These are phyloP conservation scores for Daldinia sp. DNA, from an alignment of 2,329 filamentous ascomycete genomes.

Conservation along the genomic window DNA sequence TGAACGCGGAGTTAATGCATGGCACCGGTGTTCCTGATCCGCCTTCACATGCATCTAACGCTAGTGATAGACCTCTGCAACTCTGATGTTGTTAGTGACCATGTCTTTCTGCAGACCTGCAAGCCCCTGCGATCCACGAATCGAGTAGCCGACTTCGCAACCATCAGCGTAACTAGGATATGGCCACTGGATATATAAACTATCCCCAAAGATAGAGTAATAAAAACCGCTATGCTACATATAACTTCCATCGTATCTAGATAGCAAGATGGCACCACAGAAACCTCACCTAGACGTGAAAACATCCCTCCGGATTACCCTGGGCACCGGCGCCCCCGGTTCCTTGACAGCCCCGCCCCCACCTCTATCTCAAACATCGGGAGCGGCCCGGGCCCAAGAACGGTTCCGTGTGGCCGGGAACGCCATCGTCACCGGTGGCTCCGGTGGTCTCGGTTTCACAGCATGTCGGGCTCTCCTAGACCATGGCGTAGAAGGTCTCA, in stretches of 20 bases:
- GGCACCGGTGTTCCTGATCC: too few species aligned
- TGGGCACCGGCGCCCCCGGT: conserved; percentile 39
- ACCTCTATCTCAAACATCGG: conserved; percentile 35
- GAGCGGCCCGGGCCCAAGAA: conserved; percentile 38
- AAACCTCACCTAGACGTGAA: conserved; percentile 40
- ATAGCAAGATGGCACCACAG: conserved; percentile 37
- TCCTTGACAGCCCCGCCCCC: conserved; percentile 40
- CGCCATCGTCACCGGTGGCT: conserved; percentile 47
- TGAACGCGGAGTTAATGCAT: too few species aligned
- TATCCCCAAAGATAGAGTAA: not conserved
- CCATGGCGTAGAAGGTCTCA: conserved; percentile 45
- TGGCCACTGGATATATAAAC: not conserved
- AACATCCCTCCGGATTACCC: conserved; percentile 39
- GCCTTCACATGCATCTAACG: too few species aligned
- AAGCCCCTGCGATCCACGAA: conserved; percentile 3
- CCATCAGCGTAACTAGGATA: conserved; percentile 18
- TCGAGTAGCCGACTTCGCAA: conserved; percentile 20
- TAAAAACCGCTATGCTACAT: not conserved
- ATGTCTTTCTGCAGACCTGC: conserved; percentile 6
- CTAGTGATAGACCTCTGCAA: too few species aligned
- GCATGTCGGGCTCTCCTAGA: conserved; percentile 45
- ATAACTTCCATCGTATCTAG: not conserved
- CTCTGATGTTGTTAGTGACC: not conserved
- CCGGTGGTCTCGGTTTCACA: conserved; percentile 44
- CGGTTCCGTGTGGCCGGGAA: conserved; percentile 44